Conservation (phyloP, 2,329 filamentous ascomycete species). For the Aureobasidium pullulans region DNA sequence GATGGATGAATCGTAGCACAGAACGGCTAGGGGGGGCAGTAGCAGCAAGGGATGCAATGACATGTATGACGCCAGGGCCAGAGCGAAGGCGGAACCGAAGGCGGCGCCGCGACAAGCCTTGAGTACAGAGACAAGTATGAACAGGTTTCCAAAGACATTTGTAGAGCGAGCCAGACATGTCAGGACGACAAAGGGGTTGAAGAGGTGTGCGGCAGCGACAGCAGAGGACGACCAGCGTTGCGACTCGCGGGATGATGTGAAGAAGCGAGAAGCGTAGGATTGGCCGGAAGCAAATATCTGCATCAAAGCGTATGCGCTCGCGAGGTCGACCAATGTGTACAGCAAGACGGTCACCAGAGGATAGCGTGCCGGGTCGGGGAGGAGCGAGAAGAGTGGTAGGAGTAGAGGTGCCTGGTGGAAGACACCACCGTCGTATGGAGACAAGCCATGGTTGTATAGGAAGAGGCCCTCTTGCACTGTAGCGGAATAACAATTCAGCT, state of each 20-base stretch:
- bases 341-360: constrained; percentile 67
- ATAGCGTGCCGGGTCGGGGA: constrained; percentile 61
- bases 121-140: constrained; percentile 74
- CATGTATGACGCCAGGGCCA: constrained; percentile 82
- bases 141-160: constrained; percentile 79
- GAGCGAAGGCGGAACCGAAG: constrained; percentile 70
- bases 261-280: constrained; percentile 64
- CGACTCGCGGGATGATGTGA: constrained; percentile 68
- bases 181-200: constrained; percentile 89
- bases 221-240: constrained; percentile 67
- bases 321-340: constrained; percentile 72
- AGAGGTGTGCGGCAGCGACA: constrained; percentile 80
- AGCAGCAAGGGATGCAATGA: constrained; percentile 87
- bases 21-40: constrained; percentile 70
- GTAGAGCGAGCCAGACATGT: constrained; percentile 88
- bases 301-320: constrained; percentile 72
- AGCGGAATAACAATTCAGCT: background rate
- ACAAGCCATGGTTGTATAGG: constrained; percentile 91
- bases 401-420: constrained; percentile 77
- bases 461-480: constrained; percentile 92
- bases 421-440: constrained; percentile 90
- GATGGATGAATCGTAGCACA: constrained; percentile 59
- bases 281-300: constrained; percentile 76
- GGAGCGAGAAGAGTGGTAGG: constrained; percentile 80
- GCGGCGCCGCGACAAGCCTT: constrained; percentile 68